Base-by-base conservation (phyloP, 2,329 filamentous ascomycete genomes). In the Coniochaeta sp. region DNA sequence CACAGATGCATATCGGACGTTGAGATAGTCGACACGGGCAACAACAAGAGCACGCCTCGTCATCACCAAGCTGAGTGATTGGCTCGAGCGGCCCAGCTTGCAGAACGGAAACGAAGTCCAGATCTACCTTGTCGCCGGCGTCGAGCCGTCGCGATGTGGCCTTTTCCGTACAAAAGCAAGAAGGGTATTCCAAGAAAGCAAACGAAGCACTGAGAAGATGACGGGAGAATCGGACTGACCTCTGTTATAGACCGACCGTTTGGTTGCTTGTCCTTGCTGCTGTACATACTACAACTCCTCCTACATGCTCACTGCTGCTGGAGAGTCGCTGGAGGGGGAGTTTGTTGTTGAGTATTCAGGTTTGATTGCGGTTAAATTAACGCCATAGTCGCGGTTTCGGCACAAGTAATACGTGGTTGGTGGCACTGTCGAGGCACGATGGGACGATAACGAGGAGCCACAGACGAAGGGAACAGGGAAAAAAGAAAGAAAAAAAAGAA, bases 311-410 rank as follows among this genome's bases (percentile, higher is more conserved):
- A 28, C 3, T 31, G 22, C 26, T 52, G 47, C 11, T 52, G 6
- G 14, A 31, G 22, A 31, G 47, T 6, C 7, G 6, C 24, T 24
- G 47, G 47, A 52, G 24, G n/a, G n/a, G n/a, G n/a, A n/a, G n/a
- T 16, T 38, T 33, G 19, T n/a, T 17, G 24, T 28, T 24, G 47
- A 28, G 22, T 52, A 52, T 52, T 52, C 14, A 6, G 24, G 47
- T 52, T 52, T 52, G 47, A 52, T 64, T 65, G 63, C 63, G 62
- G 57, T 62, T 63, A 65, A 60, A 65, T 63, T 66, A 66, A 62
- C 58, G 61, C 61, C 62, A 60, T 64, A 60, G 61, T 58, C 43
- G 58, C 61, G 43, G 61, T 26, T n/a, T 60, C 61, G 62, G 60
- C 60, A 62, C 61, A 61, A 59, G 2, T 4, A 3, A n/a, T 38